Evolutionary conservation across 2,329 filamentous ascomycete species (phyloP), one percentile per base, ranked within the genome.

Genomic region (Fulvia fulva): DNA sequence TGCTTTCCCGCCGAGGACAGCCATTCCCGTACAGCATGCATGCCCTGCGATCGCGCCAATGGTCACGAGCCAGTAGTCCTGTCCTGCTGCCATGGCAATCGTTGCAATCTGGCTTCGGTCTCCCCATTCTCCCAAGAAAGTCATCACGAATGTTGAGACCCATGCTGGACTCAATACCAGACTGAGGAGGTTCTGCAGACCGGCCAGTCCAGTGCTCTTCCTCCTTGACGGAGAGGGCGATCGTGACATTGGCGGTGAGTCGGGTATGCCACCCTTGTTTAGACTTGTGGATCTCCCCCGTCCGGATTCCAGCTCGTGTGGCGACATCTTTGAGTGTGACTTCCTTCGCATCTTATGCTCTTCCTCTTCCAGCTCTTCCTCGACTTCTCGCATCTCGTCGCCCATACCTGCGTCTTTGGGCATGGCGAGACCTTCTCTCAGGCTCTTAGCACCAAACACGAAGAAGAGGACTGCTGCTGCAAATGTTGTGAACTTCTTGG

Each of bases 121-220:
- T 57, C 94, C 94, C 94, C 94, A 99, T 75, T 99, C 94, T 43
- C 94, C 94, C 28, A 99, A 78, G 77, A 99, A 99, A 1, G 94
- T 99, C 94, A 99, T 99, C 67, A 95, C 85, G 72, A 99, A 99
- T 0, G 94, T 99, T 76, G 97, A 93, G 14, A 99, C 94, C 94
- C 94, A 99, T 0, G 92, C 94, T 1, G 94, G 94, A 74, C 90
- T 96, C 41, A 99, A 81, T 4, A 99, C 82, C 6, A 99, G 80
- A 11, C 90, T 91, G 62, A 91, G 85, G 3, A 99, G 83, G 68
- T 99, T 99, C 73, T 87, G 86, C 23, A 97, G 77, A 1, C 94
- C 92, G 21, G 81, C 72, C 3, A 50, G 23, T 16, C 58, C 56
- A 2, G 47, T 37, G 22, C 51, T 46, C 21, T 53, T 44, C 14